Percentiles rank a stretch among this genome's conserved stretches.
These are phyloP conservation scores for Morella rubra DNA, from an alignment of 306 rosid species.

Conservation along the genomic window DNA sequence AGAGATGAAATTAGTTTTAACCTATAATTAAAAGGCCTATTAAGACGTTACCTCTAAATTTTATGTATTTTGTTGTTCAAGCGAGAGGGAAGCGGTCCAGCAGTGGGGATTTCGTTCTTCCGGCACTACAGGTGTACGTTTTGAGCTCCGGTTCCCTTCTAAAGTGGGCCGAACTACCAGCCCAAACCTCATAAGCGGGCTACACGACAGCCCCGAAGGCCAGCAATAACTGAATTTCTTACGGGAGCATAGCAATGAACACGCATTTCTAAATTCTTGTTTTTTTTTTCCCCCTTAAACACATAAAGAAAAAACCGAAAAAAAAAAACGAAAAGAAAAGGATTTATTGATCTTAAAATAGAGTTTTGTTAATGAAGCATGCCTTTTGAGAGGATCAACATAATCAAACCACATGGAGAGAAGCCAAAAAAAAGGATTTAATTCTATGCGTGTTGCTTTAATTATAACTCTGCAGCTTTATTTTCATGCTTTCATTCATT, in stretches of 20 bases:
- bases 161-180: neutral
- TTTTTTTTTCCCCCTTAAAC: neutral
- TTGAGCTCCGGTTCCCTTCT: neutral
- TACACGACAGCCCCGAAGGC: neutral
- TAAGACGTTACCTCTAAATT: too few relatives aligned
- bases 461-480: constrained; percentile 53
- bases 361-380: neutral
- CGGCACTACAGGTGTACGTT: too few relatives aligned
- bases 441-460: constrained; percentile 21
- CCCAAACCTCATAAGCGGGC: neutral
- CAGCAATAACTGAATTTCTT: neutral
- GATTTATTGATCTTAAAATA: neutral
- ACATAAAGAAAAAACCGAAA: neutral
- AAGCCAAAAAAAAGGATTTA: constrained; percentile 24
- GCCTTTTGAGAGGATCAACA: neutral
- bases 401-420: constrained; percentile 25
- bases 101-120: too few relatives aligned
- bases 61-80: too few relatives aligned
- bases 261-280: neutral
- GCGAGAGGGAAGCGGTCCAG: too few relatives aligned
- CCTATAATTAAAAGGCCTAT: too few relatives aligned
- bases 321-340: neutral
- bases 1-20: too few relatives aligned
- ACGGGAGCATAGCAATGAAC: too few relatives aligned
- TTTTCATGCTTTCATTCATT: constrained; percentile 31